These are phyloP conservation scores for Mimosa pudica DNA, from an alignment of 306 rosid species.

Conservation along the genomic window DNA sequence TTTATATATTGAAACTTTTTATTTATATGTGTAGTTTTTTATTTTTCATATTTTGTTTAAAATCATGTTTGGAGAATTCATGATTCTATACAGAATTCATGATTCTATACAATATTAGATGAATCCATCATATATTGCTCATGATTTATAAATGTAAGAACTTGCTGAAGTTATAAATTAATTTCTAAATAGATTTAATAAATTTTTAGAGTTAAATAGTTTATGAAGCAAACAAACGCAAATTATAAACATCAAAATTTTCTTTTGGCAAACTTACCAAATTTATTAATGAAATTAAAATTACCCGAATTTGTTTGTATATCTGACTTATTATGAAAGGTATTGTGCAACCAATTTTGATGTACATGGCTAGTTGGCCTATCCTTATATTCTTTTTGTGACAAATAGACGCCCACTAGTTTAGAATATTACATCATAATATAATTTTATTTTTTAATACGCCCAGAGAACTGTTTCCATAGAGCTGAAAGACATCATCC, in stretches of 20 bases:
- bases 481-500: background rate
- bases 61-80: background rate
- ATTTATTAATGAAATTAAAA: background rate
- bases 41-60: background rate
- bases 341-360: slow-evolving; percentile 8
- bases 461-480: background rate
- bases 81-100: background rate
- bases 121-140: background rate
- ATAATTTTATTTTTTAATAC: background rate
- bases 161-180: background rate
- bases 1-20: background rate
- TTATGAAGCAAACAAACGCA: background rate
- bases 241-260: background rate
- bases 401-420: slow-evolving; percentile 6
- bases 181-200: background rate
- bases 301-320: background rate
- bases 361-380: background rate
- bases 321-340: slow-evolving; percentile 29
- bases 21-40: background rate
- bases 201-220: background rate
- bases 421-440: background rate
- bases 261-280: background rate
- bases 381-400: background rate
- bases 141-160: background rate
- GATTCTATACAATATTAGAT: background rate